Percentiles rank a stretch among this genome's conserved stretches.
Conservation (phyloP, 2,329 filamentous ascomycete genomes). For the Penicillium paneum region DNA sequence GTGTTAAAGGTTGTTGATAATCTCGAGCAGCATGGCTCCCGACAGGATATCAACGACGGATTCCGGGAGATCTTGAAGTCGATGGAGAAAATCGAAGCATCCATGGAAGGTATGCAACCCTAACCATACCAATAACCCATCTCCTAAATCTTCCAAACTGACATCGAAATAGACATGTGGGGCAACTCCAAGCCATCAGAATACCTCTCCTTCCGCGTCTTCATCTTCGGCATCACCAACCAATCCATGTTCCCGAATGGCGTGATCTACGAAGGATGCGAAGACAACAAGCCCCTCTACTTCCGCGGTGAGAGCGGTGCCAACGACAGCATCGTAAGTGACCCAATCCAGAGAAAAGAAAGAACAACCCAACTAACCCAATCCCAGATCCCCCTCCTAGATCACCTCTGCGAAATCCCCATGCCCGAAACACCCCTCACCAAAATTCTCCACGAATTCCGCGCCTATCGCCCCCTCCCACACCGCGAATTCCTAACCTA, state of each 20-base stretch:
- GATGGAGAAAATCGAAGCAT: conserved; percentile 67
- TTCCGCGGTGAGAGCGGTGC: conserved; percentile 93
- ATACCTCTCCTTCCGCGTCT: conserved; percentile 89
- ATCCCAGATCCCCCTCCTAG: conserved; percentile 70
- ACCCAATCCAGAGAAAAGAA: not conserved
- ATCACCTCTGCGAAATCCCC: conserved; percentile 78
- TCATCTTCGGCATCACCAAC: conserved; percentile 93
- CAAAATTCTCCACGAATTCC: conserved; percentile 82
- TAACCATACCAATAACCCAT: not conserved
- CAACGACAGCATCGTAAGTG: conserved; percentile 78
- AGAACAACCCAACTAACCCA: not conserved
- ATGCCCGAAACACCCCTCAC: conserved; percentile 91
- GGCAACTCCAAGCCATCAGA: conserved; percentile 75
- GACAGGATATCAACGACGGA: conserved; percentile 62
- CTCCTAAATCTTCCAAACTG: not conserved
- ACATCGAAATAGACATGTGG: conserved; percentile 68
- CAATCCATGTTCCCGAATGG: conserved; percentile 94
- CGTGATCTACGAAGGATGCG: conserved; percentile 82
- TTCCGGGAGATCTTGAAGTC: conserved; percentile 60
- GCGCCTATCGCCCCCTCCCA: conserved; percentile 81
- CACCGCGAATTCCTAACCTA: conserved; percentile 80
- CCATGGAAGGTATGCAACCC: conserved; percentile 65
- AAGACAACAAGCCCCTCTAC: conserved; percentile 64
- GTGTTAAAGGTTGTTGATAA: conserved; percentile 65
- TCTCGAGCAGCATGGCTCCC: conserved; percentile 48